A percentile compares a stretch with the other conserved stretches of the same genome.
Evolutionary conservation across 805 yeast genomes (phyloP).

Genomic region (Candida railenensis): DNA sequence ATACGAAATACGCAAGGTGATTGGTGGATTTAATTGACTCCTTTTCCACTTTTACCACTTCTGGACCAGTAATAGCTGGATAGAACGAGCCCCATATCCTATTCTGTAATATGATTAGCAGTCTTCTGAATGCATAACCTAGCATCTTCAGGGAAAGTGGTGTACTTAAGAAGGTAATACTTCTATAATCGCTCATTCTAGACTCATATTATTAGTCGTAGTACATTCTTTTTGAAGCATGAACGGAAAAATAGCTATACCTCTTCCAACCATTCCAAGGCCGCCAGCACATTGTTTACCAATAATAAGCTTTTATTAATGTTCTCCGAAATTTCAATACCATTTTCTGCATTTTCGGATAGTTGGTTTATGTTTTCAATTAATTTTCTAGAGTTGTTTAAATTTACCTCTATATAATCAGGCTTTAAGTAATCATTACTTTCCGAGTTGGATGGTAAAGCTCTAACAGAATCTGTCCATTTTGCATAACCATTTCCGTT

Average conservation of each 20-base stretch:
- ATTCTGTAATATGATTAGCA: too few relatives aligned
- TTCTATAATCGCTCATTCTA: too few relatives aligned
- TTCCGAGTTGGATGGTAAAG: constrained; percentile 32
- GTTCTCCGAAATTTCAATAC: constrained; percentile 7
- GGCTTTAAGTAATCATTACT: constrained; percentile 31
- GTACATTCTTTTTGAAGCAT: too few relatives aligned
- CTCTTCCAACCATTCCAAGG: constrained; percentile 22
- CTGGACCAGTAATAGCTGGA: too few relatives aligned
- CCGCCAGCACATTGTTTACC: constrained; percentile 18
- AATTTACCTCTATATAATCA: constrained; percentile 37
- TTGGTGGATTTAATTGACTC: too few relatives aligned
- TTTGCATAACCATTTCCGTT: constrained; percentile 6
- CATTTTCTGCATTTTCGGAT: constrained; percentile 7
- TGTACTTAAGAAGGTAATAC: too few relatives aligned
- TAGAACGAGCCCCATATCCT: too few relatives aligned
- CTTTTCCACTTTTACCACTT: too few relatives aligned
- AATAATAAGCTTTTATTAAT: constrained; percentile 17
- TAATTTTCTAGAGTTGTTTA: constrained; percentile 36
- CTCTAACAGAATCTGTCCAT: constrained; percentile 28
- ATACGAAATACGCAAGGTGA: neutral
- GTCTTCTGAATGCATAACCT: too few relatives aligned
- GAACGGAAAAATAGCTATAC: neutral
- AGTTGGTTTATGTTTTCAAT: constrained; percentile 20
- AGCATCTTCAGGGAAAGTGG: too few relatives aligned
- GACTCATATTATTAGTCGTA: too few relatives aligned